These are phyloP conservation scores for Corymbia maculata DNA, from an alignment of 345 rosid species.

Conservation along the genomic window DNA sequence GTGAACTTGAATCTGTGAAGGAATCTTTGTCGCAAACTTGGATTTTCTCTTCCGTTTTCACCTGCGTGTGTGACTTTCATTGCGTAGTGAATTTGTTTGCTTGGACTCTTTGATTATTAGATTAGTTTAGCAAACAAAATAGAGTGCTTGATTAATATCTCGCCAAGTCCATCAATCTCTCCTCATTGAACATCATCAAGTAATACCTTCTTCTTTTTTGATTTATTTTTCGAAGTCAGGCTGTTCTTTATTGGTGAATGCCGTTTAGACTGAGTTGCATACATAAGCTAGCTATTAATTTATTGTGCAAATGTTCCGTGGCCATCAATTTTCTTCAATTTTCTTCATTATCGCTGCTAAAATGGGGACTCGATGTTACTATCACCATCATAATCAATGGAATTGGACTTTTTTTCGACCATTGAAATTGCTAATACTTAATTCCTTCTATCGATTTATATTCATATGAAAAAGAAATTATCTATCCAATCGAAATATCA, in stretches of 20 bases:
- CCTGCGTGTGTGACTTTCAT: neutral
- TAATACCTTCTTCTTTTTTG: too few species aligned
- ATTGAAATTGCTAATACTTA: neutral
- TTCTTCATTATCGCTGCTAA: neutral
- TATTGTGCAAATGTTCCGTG: neutral
- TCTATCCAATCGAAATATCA: neutral
- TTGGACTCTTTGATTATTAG: fast-evolving
- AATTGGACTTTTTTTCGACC: neutral
- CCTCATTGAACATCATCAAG: too few species aligned
- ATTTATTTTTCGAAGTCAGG: neutral
- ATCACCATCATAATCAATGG: neutral
- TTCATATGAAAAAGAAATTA: neutral
- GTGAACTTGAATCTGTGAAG: neutral
- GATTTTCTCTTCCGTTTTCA: neutral
- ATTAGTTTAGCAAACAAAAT: neutral
- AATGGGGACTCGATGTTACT: neutral
- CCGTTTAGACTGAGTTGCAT: neutral
- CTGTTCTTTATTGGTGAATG: neutral
- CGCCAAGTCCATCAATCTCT: neutral
- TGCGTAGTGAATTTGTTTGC: fast-evolving
- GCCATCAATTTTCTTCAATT: neutral
- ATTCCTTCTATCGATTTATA: neutral
- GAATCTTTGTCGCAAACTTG: neutral
- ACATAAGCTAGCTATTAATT: neutral
- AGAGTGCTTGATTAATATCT: neutral